These are phyloP conservation scores for Cyamopsis tetragonoloba DNA, from an alignment of 306 rosid genomes.

Conservation along the genomic window DNA sequence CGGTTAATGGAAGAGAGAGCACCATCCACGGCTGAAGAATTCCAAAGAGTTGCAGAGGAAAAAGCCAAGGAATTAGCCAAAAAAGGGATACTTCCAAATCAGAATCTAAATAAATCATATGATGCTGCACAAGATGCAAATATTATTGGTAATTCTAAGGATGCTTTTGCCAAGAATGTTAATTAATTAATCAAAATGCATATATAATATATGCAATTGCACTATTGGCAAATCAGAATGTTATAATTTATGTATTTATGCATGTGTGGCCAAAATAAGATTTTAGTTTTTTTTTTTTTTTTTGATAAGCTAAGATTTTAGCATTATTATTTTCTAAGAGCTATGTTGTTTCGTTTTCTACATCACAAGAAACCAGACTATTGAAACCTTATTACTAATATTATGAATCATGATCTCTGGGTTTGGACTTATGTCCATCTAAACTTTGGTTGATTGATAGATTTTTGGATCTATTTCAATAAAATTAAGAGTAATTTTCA, in stretches of 20 bases:
- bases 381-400: not conserved
- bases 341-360: not conserved
- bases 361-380: not conserved
- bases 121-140: constrained; percentile 12
- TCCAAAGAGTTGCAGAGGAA: constrained; percentile 42
- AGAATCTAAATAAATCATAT: not conserved
- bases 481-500: no score
- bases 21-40: constrained; percentile 43
- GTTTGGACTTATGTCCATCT: not conserved
- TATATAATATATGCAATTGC: no score
- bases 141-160: constrained; percentile 13
- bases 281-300: no score
- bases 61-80: constrained; percentile 25
- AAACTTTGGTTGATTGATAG: not conserved
- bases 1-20: constrained; percentile 36
- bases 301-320: no score
- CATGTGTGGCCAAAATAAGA: constrained; percentile 10
- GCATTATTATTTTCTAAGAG: not conserved
- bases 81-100: not conserved
- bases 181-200: no score
- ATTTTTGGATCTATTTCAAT: no score
- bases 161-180: not conserved
- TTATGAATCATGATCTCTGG: constrained; percentile 1
- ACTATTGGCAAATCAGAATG: no score
- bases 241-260: not conserved